Evolutionary conservation across 805 yeast species (phyloP), one percentile per base, ranked within the genome.

Genomic region (Pichia occidentalis): DNA sequence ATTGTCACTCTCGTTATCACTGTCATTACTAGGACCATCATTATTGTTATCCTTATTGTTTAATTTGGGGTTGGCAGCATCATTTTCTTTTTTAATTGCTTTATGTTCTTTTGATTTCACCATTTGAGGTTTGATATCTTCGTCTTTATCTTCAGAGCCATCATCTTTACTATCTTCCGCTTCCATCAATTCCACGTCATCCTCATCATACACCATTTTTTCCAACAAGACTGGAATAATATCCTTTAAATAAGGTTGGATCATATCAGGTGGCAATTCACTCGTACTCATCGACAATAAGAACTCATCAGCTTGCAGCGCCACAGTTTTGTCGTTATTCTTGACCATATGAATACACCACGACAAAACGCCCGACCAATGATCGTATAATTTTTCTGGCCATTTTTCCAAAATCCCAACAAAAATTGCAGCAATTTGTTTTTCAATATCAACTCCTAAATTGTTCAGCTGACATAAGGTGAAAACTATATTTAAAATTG

Each of bases 221-320:
- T 73, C 68, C 32, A 92, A 64, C 22, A 92, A 61, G 1, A 78
- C 76, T 1, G 97, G 97, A n/a, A 90, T 55, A 11, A 92, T 76
- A 13, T 63, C 57, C 3, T 67, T 64, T 30, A 92, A 64, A 47
- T 74, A 75, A 1, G 82, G 79, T 40, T 61, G 60, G 40, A 86
- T 67, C 4, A 75, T 55, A 17, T 70, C 70, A n/a, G 60, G 65
- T 7, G 85, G 78, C 3, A 77, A 63, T 22, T 68, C 70, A 24
- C 76, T 68, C 3, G 86, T 80, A 0, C 88, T 75, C 38, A 90
- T 67, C 1, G 84, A 77, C 30, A 90, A 70, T 42, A 92, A 63
- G 50, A 92, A 87, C 61, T 92, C 97, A 57, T 96, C 86, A 3
- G 95, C 97, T 56, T 88, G 96, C 39, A 88, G 65, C 0, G 95